These are phyloP conservation scores for Toxicodendron radicans DNA, from an alignment of 345 rosid species.

Conservation along the genomic window DNA sequence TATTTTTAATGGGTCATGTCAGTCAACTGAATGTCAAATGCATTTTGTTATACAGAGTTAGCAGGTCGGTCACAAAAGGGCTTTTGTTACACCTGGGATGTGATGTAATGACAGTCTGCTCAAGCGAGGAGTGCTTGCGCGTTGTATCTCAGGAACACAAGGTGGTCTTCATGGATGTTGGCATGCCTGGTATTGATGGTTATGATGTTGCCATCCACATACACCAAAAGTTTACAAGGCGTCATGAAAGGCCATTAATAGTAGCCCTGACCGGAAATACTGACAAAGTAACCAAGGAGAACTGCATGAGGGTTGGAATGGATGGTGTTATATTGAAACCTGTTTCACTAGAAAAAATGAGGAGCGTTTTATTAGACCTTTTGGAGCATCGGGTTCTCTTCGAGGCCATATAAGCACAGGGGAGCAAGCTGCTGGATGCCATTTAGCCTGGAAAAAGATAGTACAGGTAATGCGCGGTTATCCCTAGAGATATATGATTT, in stretches of 20 bases:
- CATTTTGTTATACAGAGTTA: constrained; percentile 47
- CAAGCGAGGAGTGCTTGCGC: constrained; percentile 69
- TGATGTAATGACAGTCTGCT: constrained; percentile 71
- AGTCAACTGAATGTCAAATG: not conserved
- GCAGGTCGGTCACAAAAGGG: constrained; percentile 83
- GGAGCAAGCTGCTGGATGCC: constrained; percentile 21
- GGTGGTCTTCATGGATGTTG: constrained; percentile 78
- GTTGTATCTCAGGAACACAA: constrained; percentile 68
- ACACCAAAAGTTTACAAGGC: constrained; percentile 62
- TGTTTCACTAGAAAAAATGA: constrained; percentile 84
- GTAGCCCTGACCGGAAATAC: constrained; percentile 81
- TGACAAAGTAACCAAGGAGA: constrained; percentile 72
- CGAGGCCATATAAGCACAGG: constrained; percentile 39
- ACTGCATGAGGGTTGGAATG: constrained; percentile 80
- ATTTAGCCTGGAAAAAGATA: not conserved
- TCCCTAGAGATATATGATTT: not conserved
- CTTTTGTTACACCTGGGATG: constrained; percentile 90
- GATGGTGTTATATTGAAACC: constrained; percentile 79
- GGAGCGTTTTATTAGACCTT: constrained; percentile 64
- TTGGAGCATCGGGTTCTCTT: constrained; percentile 61
- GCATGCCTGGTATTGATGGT: constrained; percentile 56
- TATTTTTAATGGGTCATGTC: not conserved
- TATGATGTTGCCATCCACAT: constrained; percentile 61
- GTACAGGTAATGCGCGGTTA: not conserved
- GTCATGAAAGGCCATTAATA: constrained; percentile 71